phyloP scores from a whole-genome alignment of 2,329 filamentous ascomycete genomes.

The Trichoderma endophyticum region DNA sequence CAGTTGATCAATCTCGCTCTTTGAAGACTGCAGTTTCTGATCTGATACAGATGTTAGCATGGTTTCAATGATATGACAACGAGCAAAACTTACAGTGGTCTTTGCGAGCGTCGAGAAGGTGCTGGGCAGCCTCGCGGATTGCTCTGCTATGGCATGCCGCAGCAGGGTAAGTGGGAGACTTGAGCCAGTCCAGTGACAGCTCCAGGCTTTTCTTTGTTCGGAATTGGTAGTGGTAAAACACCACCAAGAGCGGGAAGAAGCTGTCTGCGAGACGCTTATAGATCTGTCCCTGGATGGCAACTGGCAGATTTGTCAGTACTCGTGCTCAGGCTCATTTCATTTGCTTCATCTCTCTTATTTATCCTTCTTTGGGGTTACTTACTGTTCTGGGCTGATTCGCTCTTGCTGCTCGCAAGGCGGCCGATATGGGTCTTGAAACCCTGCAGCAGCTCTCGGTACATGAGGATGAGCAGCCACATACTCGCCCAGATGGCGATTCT shows the following conservation, averaged over 20 bases:
- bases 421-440: conserved; percentile 31
- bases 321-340: neutral
- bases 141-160: conserved; percentile 28
- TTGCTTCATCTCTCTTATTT: neutral
- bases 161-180: conserved; percentile 28
- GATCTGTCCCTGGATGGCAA: conserved; percentile 20
- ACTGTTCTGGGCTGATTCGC: conserved; percentile 24
- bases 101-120: conserved; percentile 35
- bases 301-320: conserved; percentile 15
- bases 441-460: conserved; percentile 44
- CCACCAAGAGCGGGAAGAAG: conserved; percentile 38
- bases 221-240: conserved; percentile 42
- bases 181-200: conserved; percentile 38
- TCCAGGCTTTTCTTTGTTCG: conserved; percentile 41
- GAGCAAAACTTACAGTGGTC: conserved; percentile 34
- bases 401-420: conserved; percentile 24
- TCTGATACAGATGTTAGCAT: conserved; percentile 25
- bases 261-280: conserved; percentile 32
- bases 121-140: conserved; percentile 29
- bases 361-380: neutral
- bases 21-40: conserved; percentile 32
- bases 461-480: conserved; percentile 49
- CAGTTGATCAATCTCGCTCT: conserved; percentile 33
- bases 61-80: neutral
- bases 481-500: conserved; percentile 46